Evolutionary conservation across 192 early-diverging fungal genomes (phyloP).

Genomic region (Coemansia sp.): DNA sequence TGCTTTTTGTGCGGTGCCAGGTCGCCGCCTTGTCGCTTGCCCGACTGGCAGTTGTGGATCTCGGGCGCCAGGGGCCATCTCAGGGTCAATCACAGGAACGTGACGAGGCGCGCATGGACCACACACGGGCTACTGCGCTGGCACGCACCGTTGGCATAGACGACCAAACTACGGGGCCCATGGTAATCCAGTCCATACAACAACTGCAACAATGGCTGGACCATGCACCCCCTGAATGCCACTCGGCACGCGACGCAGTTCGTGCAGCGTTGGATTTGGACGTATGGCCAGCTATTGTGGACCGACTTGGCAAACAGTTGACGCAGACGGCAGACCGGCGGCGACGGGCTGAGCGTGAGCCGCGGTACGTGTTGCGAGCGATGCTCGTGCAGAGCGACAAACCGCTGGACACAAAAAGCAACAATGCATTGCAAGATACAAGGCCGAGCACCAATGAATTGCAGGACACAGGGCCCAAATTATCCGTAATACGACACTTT

Average conservation of each 20-base stretch:
- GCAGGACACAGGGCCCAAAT: background rate
- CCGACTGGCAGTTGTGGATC: background rate
- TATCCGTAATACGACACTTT: conserved; percentile 32
- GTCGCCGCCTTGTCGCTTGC: background rate
- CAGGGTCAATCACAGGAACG: background rate
- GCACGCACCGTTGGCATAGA: background rate
- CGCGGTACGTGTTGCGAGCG: conserved; percentile 31
- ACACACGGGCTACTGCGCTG: background rate
- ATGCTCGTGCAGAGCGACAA: conserved; percentile 17
- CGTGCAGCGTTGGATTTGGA: background rate
- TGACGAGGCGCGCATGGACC: background rate
- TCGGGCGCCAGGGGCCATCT: background rate
- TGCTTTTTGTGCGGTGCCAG: background rate
- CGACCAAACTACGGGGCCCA: background rate
- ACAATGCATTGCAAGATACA: background rate
- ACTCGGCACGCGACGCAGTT: background rate
- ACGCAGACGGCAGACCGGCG: background rate
- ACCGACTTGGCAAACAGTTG: conserved; percentile 1
- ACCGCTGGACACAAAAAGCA: background rate
- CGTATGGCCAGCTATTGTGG: conserved; percentile 10
- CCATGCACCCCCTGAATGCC: background rate
- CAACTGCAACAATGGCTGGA: conserved; percentile 8
- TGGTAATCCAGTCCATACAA: background rate
- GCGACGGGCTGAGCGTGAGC: conserved; percentile 9
- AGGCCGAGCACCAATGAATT: background rate